phyloP scores from a whole-genome alignment of 1,139 yeast species.

The Magnusiomyces paraingens region DNA sequence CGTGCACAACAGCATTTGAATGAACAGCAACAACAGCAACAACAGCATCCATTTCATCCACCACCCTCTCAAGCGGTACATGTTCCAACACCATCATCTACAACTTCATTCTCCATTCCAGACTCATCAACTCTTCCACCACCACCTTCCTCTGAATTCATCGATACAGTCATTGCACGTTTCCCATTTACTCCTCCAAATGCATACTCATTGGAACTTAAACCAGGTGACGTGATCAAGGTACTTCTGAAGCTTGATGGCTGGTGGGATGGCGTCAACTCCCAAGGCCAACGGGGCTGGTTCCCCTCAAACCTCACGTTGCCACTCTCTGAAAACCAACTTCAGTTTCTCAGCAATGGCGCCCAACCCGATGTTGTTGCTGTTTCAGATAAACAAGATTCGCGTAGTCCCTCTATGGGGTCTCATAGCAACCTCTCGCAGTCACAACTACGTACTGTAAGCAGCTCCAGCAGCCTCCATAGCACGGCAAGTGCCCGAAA shows the following conservation, averaged over 20 bases:
- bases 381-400: no score
- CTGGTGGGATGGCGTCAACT: conserved; percentile 35
- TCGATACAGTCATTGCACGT: conserved; percentile 41
- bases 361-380: no score
- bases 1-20: neutral
- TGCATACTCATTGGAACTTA: conserved; percentile 61
- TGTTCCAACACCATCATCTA: neutral
- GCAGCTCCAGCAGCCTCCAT: no score
- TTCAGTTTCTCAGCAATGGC: no score
- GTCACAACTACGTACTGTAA: no score
- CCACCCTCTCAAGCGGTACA: neutral
- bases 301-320: conserved; percentile 32
- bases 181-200: conserved; percentile 60
- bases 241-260: conserved; percentile 47
- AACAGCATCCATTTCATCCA: neutral
- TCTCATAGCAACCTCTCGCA: no score
- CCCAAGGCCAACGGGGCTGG: conserved; percentile 31
- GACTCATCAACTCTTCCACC: neutral
- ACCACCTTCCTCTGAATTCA: conserved; percentile 7
- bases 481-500: no score
- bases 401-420: no score
- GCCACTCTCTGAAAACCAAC: conserved; percentile 17
- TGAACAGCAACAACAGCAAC: neutral
- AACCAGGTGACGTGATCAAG: conserved; percentile 51
- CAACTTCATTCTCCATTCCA: neutral